phyloP scores from a whole-genome alignment of 139 green algal species.

The Monoraphidium neglectum region DNA sequence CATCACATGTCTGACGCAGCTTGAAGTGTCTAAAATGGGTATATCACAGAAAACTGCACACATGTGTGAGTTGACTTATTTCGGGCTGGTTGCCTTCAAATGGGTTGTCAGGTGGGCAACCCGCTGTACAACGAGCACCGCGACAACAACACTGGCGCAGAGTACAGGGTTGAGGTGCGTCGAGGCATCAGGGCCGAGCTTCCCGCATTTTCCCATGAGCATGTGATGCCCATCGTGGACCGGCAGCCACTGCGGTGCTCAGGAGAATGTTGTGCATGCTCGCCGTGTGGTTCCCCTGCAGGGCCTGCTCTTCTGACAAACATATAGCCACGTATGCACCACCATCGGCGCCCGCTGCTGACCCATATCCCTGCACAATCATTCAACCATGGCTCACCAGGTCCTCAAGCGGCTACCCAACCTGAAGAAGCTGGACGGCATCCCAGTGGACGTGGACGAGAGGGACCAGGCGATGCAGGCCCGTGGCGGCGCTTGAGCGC shows the following conservation, averaged over 20 bases:
- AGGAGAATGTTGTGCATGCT: too few species aligned
- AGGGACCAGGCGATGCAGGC: slow-evolving; percentile 61
- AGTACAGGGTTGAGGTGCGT: slow-evolving; percentile 83
- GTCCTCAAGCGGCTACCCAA: slow-evolving; percentile 84
- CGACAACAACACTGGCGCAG: slow-evolving; percentile 57
- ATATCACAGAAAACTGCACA: too few species aligned
- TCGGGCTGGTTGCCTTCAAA: too few species aligned
- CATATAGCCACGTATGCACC: background rate
- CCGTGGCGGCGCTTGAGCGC: background rate
- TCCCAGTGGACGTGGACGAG: slow-evolving; percentile 86
- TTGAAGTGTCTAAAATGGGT: too few species aligned
- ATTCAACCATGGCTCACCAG: slow-evolving; percentile 25
- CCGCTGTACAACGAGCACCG: slow-evolving; percentile 81
- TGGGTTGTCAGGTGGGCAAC: slow-evolving; percentile 61
- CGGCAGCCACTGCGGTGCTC: too few species aligned
- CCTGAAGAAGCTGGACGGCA: slow-evolving; percentile 92
- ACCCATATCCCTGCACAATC: background rate
- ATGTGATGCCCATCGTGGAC: too few species aligned
- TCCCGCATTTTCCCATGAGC: too few species aligned
- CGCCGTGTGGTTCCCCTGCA: too few species aligned
- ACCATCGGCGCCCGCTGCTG: background rate
- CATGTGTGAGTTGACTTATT: too few species aligned
- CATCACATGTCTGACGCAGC: too few species aligned
- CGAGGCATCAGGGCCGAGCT: too few species aligned
- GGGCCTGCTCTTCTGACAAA: too few species aligned